Evolutionary conservation across 1,284 basidiomycete species (phyloP).

Genomic region (Rhizoctonia solani): DNA sequence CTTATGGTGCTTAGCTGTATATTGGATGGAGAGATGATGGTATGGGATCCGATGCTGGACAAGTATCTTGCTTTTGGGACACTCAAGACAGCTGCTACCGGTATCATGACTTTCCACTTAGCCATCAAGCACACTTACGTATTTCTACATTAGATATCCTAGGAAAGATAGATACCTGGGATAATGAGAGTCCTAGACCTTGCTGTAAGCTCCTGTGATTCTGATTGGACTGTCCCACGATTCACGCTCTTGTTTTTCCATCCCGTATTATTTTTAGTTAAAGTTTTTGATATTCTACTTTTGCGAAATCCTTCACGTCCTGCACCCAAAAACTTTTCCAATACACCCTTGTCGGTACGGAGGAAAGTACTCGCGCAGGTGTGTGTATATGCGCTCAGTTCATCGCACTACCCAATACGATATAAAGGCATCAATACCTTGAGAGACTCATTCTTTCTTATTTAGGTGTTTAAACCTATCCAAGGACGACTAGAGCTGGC

Average conservation of each 20-base stretch:
- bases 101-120: too few relatives aligned
- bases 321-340: slow-evolving; percentile 43
- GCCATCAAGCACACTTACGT: slow-evolving; percentile 37
- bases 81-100: slow-evolving; percentile 85
- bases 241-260: background rate
- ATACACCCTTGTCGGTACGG: slow-evolving; percentile 47
- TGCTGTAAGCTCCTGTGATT: slow-evolving; percentile 87
- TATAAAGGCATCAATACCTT: too few relatives aligned
- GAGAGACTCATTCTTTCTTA: too few relatives aligned
- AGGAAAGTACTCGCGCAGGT: slow-evolving; percentile 45
- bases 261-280: slow-evolving; percentile 73
- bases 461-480: slow-evolving; percentile 60
- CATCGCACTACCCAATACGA: background rate
- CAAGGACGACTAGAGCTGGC: slow-evolving; percentile 80
- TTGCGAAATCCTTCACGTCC: background rate
- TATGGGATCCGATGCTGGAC: slow-evolving; percentile 88
- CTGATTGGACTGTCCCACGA: too few relatives aligned
- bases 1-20: slow-evolving; percentile 64
- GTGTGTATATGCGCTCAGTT: slow-evolving; percentile 9
- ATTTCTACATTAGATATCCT: background rate
- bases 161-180: slow-evolving; percentile 65
- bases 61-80: slow-evolving; percentile 88
- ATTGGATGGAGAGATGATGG: slow-evolving; percentile 95
- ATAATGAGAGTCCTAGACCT: slow-evolving; percentile 74
- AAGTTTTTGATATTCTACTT: slow-evolving; percentile 84